phyloP scores from a whole-genome alignment of 805 yeast species.

The Lachancea thermotolerans region DNA sequence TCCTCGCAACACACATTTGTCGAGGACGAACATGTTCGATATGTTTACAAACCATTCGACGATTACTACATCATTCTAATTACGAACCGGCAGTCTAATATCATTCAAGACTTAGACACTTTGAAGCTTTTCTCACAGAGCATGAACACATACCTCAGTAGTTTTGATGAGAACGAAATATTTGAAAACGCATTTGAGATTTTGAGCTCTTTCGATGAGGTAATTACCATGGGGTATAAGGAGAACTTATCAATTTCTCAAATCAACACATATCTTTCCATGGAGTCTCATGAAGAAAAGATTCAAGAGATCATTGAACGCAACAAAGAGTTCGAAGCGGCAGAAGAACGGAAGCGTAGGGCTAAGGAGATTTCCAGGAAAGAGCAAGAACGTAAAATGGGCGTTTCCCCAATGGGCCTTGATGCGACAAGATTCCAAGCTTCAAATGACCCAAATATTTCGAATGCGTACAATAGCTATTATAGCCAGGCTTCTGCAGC shows the following conservation, averaged over 20 bases:
- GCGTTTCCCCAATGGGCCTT: slow-evolving; percentile 28
- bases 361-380: slow-evolving; percentile 85
- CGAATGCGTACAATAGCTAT: slow-evolving; percentile 35
- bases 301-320: slow-evolving; percentile 96
- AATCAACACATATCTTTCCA: slow-evolving; percentile 81
- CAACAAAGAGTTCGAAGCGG: slow-evolving; percentile 94
- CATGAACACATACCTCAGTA: slow-evolving; percentile 63
- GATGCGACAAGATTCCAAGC: slow-evolving; percentile 21
- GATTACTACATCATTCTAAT: slow-evolving; percentile 85
- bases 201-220: slow-evolving; percentile 88
- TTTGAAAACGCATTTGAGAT: slow-evolving; percentile 82
- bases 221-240: slow-evolving; percentile 79
- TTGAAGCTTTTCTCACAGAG: slow-evolving; percentile 79
- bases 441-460: slow-evolving; percentile 29
- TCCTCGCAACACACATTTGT: slow-evolving; percentile 85
- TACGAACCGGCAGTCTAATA: slow-evolving; percentile 86
- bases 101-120: slow-evolving; percentile 90
- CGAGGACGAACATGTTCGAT: slow-evolving; percentile 86
- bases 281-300: slow-evolving; percentile 98
- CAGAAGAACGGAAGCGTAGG: slow-evolving; percentile 92
- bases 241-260: slow-evolving; percentile 80
- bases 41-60: slow-evolving; percentile 93
- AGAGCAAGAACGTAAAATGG: slow-evolving; percentile 41
- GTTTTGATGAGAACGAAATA: slow-evolving; percentile 75
- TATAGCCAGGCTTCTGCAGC: slow-evolving; percentile 34